Evolutionary conservation across 2,329 filamentous ascomycete genomes (phyloP).

Genomic region (Ophiostoma perfectum): DNA sequence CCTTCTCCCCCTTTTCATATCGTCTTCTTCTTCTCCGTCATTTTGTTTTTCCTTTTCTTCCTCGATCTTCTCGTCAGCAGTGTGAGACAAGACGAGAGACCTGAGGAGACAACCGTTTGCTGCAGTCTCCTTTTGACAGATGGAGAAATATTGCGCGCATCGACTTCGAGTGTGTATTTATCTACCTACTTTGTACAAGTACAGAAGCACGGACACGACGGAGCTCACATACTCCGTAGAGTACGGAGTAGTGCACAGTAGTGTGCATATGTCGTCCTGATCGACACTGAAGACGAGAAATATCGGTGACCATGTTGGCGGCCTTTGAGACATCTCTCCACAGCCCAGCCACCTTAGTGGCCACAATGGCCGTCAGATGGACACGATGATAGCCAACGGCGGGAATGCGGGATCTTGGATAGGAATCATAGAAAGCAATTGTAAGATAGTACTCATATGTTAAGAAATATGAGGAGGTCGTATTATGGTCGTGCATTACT

Average conservation of each 20-base stretch:
- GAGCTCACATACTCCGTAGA: neutral
- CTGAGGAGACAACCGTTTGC: no score
- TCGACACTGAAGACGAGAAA: neutral
- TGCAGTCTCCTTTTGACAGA: neutral
- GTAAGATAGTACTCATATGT: no score
- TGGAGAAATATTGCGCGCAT: slow-evolving; percentile 12
- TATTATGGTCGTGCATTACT: neutral
- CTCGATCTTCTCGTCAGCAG: neutral
- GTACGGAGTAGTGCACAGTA: neutral
- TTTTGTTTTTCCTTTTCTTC: neutral
- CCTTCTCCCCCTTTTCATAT: slow-evolving; percentile 2
- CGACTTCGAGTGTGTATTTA: neutral
- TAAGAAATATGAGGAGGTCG: no score
- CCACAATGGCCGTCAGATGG: no score
- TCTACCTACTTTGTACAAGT: neutral
- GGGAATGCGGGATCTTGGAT: no score
- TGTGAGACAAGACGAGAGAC: neutral
- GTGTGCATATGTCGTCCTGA: slow-evolving; percentile 2
- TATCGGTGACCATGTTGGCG: slow-evolving; percentile 13
- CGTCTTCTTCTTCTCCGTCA: neutral
- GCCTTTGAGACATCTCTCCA: neutral
- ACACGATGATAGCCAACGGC: no score
- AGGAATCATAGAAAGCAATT: no score
- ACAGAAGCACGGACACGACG: slow-evolving; percentile 3
- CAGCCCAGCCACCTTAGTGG: neutral